Evolutionary conservation across 1,284 basidiomycete species (phyloP).

Genomic region (Clitocybe nebularis): DNA sequence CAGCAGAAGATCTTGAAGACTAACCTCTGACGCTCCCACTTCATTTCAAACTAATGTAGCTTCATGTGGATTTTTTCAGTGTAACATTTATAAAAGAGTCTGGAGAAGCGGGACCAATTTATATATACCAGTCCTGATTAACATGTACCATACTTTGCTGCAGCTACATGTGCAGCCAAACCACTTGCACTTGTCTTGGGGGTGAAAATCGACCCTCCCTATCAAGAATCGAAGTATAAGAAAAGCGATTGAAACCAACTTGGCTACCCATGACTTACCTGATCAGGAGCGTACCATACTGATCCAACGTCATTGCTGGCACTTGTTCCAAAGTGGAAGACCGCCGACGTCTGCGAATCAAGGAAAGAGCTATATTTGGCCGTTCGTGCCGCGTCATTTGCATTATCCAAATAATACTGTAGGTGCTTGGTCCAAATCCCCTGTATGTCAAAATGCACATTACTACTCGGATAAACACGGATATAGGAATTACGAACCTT

Average conservation of each 20-base stretch:
- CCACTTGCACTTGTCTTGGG: conserved; percentile 36
- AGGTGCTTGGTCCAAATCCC: conserved; percentile 43
- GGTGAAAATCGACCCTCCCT: conserved; percentile 39
- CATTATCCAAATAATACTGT: conserved; percentile 38
- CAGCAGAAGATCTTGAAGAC: conserved; percentile 27
- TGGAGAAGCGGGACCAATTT: conserved; percentile 10
- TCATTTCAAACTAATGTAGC: no score
- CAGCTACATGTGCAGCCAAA: conserved; percentile 33
- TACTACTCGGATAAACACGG: neutral
- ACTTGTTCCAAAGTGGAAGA: conserved; percentile 35
- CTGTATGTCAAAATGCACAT: conserved; percentile 19
- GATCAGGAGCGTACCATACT: conserved; percentile 41
- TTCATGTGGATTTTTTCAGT: no score
- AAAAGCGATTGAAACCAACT: neutral
- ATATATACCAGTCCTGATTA: conserved; percentile 11
- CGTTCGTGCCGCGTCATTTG: conserved; percentile 30
- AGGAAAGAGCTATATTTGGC: conserved; percentile 37
- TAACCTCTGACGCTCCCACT: conserved; percentile 15
- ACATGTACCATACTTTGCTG: conserved; percentile 37
- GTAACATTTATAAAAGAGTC: no score
- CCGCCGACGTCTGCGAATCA: conserved; percentile 34
- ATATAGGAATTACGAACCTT: conserved; percentile 29
- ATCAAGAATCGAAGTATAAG: neutral
- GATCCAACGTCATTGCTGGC: conserved; percentile 39
- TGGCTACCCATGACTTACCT: conserved; percentile 21